A percentile compares a stretch with the other conserved stretches of the same genome.
These are phyloP conservation scores for Exutisphaerella laricina DNA, from an alignment of 2,329 filamentous ascomycete genomes.

Conservation along the genomic window DNA sequence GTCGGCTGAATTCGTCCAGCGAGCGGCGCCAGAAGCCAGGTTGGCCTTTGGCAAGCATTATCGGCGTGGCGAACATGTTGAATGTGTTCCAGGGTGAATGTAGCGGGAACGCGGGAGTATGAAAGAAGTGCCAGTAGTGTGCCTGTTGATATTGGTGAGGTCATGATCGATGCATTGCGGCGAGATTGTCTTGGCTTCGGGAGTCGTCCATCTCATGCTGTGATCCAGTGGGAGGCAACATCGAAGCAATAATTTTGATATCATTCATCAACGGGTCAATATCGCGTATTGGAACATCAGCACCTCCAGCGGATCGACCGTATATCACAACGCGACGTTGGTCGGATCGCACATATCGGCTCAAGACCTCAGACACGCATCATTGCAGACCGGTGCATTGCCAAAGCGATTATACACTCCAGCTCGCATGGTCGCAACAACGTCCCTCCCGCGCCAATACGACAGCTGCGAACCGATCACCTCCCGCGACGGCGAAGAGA, in stretches of 20 bases:
- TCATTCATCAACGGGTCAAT: too few species aligned
- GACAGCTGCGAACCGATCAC: conserved; percentile 15
- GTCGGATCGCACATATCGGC: too few species aligned
- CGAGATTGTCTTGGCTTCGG: background rate
- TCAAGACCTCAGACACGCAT: too few species aligned
- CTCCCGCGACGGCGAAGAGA: conserved; percentile 14
- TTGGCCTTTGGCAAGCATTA: conserved; percentile 18
- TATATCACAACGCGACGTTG: too few species aligned
- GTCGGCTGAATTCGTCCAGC: conserved; percentile 53
- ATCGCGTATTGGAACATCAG: too few species aligned
- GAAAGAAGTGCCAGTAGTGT: background rate
- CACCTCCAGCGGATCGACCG: too few species aligned
- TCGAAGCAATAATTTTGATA: too few species aligned
- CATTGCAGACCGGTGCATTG: too few species aligned
- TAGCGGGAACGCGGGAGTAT: too few species aligned
- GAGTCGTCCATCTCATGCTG: too few species aligned
- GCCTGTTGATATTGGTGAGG: background rate
- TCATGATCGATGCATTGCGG: background rate
- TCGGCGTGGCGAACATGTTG: conserved; percentile 20
- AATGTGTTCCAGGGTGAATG: too few species aligned
- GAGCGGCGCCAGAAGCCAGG: conserved; percentile 54
- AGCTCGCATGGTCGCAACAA: conserved; percentile 2
- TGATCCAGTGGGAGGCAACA: too few species aligned
- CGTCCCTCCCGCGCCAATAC: background rate
- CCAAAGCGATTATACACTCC: background rate